Evolutionary conservation across 1,284 basidiomycete genomes (phyloP).

Genomic region (Exobasidium rhododendri): DNA sequence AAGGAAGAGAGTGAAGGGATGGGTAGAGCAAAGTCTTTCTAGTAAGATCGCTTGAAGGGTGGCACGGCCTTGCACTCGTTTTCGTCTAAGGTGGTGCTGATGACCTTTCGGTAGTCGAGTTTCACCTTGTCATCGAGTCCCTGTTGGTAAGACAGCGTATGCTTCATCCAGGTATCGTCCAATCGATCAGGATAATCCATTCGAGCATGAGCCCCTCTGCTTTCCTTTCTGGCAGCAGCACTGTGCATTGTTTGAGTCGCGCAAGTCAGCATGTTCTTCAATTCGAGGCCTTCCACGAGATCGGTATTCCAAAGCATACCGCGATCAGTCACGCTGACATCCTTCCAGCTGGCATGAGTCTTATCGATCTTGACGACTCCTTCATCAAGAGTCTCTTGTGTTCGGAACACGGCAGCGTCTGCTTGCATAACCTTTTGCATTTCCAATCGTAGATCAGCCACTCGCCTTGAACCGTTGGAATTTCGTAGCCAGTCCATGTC

Average conservation of each 20-base stretch:
- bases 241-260: conserved; percentile 93
- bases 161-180: conserved; percentile 62
- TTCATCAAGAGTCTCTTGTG: conserved; percentile 83
- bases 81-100: conserved; percentile 82
- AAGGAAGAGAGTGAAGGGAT: not conserved
- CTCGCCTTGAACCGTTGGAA: conserved; percentile 72
- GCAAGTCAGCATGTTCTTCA: conserved; percentile 90
- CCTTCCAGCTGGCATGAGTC: conserved; percentile 81
- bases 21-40: not conserved
- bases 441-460: conserved; percentile 83
- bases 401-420: conserved; percentile 64
- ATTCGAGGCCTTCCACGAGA: conserved; percentile 92
- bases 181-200: conserved; percentile 85
- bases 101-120: conserved; percentile 84
- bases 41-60: conserved; percentile 44
- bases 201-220: conserved; percentile 93
- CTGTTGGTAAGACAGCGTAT: conserved; percentile 47
- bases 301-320: conserved; percentile 92
- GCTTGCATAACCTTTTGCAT: conserved; percentile 99
- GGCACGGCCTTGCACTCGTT: conserved; percentile 74
- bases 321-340: conserved; percentile 94
- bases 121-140: conserved; percentile 69
- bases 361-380: conserved; percentile 81
- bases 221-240: conserved; percentile 93
- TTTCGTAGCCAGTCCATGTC: conserved; percentile 84